Evolutionary conservation across 2,329 filamentous ascomycete species (phyloP), one percentile per base, ranked within the genome.

Genomic region (Botrytis porri): DNA sequence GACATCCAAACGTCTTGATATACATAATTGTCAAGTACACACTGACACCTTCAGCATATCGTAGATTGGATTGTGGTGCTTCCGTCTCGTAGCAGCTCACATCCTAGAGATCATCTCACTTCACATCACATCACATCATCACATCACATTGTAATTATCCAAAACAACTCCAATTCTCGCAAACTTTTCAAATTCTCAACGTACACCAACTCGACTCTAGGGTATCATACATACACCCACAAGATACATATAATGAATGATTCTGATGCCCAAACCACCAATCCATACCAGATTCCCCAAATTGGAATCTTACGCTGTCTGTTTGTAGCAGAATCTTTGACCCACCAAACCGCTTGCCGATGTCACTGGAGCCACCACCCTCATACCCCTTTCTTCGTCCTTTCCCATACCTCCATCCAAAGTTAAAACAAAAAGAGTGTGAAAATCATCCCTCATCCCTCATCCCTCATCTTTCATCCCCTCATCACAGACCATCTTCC

Each of bases 201-300:
- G 2, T 57, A 67, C 48, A 67, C 41, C 48, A 14, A 41, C 41
- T 39, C 29, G n/a, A 57, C 35, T 43, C 41, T 45, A 39, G 70
- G 70, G 70, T 72, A 72, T 72, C 70, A 72, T 72, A 59, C n/a
- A 71, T 51, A 72, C 48, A 72, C 70, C 62, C 62, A 67, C 60
- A 72, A 67, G 67, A 43, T 65, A n/a, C 61, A 32, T 25, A 32
- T 41, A 69, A 37, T 16, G 65, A 69, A 57, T 43, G 65, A 57
- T 41, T 48, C 48, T 57, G 25, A 41, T 69, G 48, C 51, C 65
- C 25, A 66, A 39, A 22, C 48, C 60, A 57, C 57, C 61, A 45
- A 54, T 71, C 61, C 61, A 66, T 71, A 25, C 43, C 37, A 71
- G 65, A 69, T 63, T 45, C 39, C 67, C 59, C 41, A 29, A 29